Evolutionary conservation across 1,284 basidiomycete genomes (phyloP), one percentile per base, ranked within the genome.

Genomic region (Cystobasidium pallidum): DNA sequence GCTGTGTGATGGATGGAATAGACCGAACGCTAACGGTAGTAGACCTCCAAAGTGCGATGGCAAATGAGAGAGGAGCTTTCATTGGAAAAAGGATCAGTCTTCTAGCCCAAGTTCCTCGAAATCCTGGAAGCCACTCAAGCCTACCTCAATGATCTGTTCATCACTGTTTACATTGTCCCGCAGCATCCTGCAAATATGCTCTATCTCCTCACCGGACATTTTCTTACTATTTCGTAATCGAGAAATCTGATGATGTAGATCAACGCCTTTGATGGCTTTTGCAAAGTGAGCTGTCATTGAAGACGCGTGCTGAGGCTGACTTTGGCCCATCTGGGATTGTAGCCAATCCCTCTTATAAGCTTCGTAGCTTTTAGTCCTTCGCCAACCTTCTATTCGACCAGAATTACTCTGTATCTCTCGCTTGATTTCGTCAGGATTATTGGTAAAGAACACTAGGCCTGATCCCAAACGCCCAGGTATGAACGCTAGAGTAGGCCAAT

Each of bases 101-200:
- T 28, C 7, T 28, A 47, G 19, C 26, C 17, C 17, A 8, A 19
- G 30, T 24, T 11, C 10, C 32, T 6, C 11, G 62, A 39, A 1
- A 17, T 21, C 3, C 36, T 39, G 32, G 21, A 24, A 41, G 6
- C 15, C 2, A 26, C 15, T 41, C 28, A 39, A 19, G 81, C 86
- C 73, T 77, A 92, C 94, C 86, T 98, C 93, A 4, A 91, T 86
- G 2, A 94, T 89, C 81, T 96, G 91, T 66, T 94, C 91, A 78
- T 95, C 92, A 0, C 87, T 85, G 75, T 85, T 86, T 43, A 91
- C 84, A 71, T 85, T 86, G 34, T 89, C 86, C 0, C 87, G 86
- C 10, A 98, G 81, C 2, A 87, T 86, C 15, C 86, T 84, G 82
- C 91, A 89, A 75, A 97, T 93, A 39, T 88, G 78, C 75, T 89